Evolutionary conservation across 2,329 filamentous ascomycete species (phyloP), one percentile per base, ranked within the genome.

Genomic region (Aspergillus ochraceus): DNA sequence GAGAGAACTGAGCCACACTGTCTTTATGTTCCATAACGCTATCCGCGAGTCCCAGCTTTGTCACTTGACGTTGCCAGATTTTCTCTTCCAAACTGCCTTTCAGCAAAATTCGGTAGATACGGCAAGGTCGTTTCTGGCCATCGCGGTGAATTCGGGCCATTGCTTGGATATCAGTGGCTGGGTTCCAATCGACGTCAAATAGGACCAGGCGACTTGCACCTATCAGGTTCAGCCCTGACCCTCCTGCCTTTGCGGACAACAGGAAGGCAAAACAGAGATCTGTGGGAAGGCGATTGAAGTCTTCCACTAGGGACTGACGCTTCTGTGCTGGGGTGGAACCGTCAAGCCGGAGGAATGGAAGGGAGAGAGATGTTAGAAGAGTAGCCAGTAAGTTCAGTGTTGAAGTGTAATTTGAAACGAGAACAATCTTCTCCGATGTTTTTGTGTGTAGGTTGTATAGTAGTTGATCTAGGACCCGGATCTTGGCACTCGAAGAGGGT

Each of bases 131-230:
- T 70, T 87, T 89, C 70, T 91, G 89, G 0, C 89, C 89, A 66
- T 90, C 88, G 52, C 89, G 83, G 70, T 91, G 88, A 51, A 91
- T 88, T 14, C 89, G 85, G 12, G 88, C 89, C 87, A 91, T 90
- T 8, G 89, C 88, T 71, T 91, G 89, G 20, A 89, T 77, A 67
- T 91, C 89, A 0, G 86, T 89, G 0, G 88, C 87, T 1, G 89
- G 89, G 67, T 91, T 91, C 89, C 89, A 91, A 74, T 91, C 89
- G 9, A 89, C 84, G 66, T 91, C 89, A 66, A 90, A 91, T 1
- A 91, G 83, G 5, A 91, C 78, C 2, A 91, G 82, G 22, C 89
- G 83, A 32, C 86, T 89, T 5, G 88, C 89, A 10, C 89, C 89
- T 53, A 89, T 87, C 4, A 91, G 80, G 66, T 91, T 91, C 50